Percentiles rank a stretch among this genome's conserved stretches.
Evolutionary conservation across 2,329 filamentous ascomycete genomes (phyloP).

Genomic region (Colletotrichum nymphaeae): DNA sequence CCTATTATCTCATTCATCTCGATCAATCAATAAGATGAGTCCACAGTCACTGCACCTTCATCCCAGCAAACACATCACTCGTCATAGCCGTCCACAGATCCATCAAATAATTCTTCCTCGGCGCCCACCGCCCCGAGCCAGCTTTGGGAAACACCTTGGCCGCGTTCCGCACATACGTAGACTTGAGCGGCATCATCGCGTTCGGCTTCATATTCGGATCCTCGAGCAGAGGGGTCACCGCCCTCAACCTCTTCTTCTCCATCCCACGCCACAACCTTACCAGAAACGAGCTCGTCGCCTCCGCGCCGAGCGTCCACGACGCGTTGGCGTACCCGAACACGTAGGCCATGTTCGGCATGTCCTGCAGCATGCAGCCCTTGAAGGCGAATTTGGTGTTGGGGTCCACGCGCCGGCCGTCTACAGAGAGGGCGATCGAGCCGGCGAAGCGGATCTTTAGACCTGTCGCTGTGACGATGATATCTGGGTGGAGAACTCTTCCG

Average conservation of each 20-base stretch:
- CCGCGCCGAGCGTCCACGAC: slow-evolving; percentile 72
- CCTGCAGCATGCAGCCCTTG: slow-evolving; percentile 71
- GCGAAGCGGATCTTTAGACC: slow-evolving; percentile 68
- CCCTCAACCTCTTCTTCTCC: slow-evolving; percentile 52
- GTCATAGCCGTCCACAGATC: slow-evolving; percentile 20
- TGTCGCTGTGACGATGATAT: slow-evolving; percentile 74
- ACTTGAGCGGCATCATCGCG: slow-evolving; percentile 56
- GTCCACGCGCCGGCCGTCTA: slow-evolving; percentile 61
- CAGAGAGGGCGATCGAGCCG: slow-evolving; percentile 59
- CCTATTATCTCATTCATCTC: neutral
- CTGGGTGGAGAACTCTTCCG: slow-evolving; percentile 60
- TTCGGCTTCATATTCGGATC: slow-evolving; percentile 50
- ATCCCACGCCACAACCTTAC: slow-evolving; percentile 63
- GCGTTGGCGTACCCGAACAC: slow-evolving; percentile 70
- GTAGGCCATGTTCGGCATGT: slow-evolving; percentile 69
- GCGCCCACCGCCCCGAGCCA: slow-evolving; percentile 47
- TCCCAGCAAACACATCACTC: slow-evolving; percentile 4
- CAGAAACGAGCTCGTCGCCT: slow-evolving; percentile 62
- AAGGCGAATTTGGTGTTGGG: slow-evolving; percentile 62
- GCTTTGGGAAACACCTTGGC: slow-evolving; percentile 57
- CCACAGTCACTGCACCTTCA: neutral
- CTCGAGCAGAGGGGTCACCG: slow-evolving; percentile 56
- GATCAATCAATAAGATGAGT: neutral
- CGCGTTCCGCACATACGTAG: slow-evolving; percentile 62
- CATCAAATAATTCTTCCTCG: slow-evolving; percentile 10